phyloP scores from a whole-genome alignment of 345 rosid genomes.

The Clausena lansium region DNA sequence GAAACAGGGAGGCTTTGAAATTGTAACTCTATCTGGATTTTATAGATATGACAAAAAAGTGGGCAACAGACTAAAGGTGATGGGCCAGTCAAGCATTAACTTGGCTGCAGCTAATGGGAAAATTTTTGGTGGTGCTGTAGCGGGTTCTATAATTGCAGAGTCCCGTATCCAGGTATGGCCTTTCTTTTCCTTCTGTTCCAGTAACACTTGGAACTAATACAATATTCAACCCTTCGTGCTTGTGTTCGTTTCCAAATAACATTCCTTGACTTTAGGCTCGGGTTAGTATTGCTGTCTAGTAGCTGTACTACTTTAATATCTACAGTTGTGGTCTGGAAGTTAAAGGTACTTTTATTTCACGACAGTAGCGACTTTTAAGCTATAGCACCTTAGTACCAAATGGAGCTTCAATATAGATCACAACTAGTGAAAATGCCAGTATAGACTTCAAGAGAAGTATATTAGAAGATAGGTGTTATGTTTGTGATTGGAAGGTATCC shows the following conservation, averaged over 20 bases:
- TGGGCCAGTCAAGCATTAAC: constrained; percentile 20
- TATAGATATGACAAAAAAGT: background rate
- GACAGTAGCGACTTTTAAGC: too few relatives aligned
- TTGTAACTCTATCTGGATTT: constrained; percentile 32
- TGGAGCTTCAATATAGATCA: too few relatives aligned
- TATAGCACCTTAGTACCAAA: too few relatives aligned
- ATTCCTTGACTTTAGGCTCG: too few relatives aligned
- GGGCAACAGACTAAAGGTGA: background rate
- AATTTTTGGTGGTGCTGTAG: constrained; percentile 45
- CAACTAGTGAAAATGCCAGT: too few relatives aligned
- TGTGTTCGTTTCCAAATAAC: too few relatives aligned
- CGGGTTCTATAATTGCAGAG: constrained; percentile 35
- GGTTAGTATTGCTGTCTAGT: too few relatives aligned
- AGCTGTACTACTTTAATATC: too few relatives aligned
- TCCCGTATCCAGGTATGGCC: constrained; percentile 29
- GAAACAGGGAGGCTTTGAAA: constrained; percentile 36
- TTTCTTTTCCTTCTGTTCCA: background rate
- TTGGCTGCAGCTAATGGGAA: constrained; percentile 34
- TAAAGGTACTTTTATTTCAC: too few relatives aligned
- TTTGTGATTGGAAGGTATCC: background rate
- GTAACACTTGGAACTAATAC: background rate
- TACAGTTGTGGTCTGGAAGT: too few relatives aligned
- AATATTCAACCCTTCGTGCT: too few relatives aligned
- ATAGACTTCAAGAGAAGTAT: too few relatives aligned
- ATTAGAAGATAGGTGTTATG: background rate